Evolutionary conservation across 2,329 filamentous ascomycete species (phyloP).

Genomic region (Fusarium humuli): DNA sequence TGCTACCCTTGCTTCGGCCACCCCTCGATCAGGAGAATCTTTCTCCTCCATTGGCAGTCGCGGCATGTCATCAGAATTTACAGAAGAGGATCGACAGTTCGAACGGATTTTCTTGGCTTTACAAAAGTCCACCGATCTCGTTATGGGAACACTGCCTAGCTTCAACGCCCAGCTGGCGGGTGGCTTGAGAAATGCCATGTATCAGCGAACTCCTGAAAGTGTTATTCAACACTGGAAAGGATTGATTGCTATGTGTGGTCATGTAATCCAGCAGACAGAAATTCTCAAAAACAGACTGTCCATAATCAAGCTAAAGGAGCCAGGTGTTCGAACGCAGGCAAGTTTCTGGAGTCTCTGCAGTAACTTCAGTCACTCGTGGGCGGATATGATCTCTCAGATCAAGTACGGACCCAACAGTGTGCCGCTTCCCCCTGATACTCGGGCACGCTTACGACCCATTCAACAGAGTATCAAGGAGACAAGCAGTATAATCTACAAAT

Average conservation of each 20-base stretch:
- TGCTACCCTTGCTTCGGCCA: conserved; percentile 68
- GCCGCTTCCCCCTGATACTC: conserved; percentile 73
- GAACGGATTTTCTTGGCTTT: conserved; percentile 85
- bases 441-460: conserved; percentile 79
- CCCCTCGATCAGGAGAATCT: conserved; percentile 84
- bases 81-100: conserved; percentile 83
- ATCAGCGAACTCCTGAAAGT: conserved; percentile 68
- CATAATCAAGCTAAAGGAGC: conserved; percentile 86
- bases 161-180: conserved; percentile 75
- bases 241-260: conserved; percentile 77
- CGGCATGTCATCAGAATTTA: conserved; percentile 68
- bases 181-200: conserved; percentile 72
- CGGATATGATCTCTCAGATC: conserved; percentile 71
- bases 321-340: conserved; percentile 73
- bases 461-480: conserved; percentile 87
- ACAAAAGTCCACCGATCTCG: conserved; percentile 77
- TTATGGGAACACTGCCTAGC: conserved; percentile 76
- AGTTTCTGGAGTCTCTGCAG: conserved; percentile 79
- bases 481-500: conserved; percentile 73
- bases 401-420: conserved; percentile 65
- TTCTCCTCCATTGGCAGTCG: conserved; percentile 69
- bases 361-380: conserved; percentile 77
- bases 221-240: conserved; percentile 74
- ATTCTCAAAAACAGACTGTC: conserved; percentile 78
- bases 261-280: conserved; percentile 79